A percentile compares a stretch with the other conserved stretches of the same genome.
phyloP scores from a whole-genome alignment of 441 rosid genomes.

The Aquilaria agallochum region DNA sequence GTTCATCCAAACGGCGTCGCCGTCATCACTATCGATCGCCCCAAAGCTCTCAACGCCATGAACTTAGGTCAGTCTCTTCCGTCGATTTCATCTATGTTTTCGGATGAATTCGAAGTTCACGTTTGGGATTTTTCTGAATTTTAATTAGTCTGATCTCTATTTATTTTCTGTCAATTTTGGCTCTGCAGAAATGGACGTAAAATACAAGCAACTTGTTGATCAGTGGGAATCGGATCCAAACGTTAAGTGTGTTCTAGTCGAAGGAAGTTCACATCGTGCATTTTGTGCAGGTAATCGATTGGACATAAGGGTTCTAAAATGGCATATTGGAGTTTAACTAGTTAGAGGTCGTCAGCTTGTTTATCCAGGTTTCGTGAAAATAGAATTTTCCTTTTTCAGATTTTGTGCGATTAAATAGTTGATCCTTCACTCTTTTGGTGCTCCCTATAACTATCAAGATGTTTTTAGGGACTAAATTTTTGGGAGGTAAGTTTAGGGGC shows the following conservation, averaged over 20 bases:
- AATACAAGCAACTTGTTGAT: conserved; percentile 64
- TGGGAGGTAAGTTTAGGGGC: conserved; percentile 30
- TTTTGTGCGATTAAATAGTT: too few relatives aligned
- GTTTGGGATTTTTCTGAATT: not conserved
- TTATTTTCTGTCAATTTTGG: not conserved
- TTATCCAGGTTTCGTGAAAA: not conserved
- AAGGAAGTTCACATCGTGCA: conserved; percentile 78
- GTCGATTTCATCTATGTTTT: not conserved
- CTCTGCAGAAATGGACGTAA: conserved; percentile 79
- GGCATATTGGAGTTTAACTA: too few relatives aligned
- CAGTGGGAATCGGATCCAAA: conserved; percentile 85
- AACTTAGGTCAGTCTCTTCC: conserved; percentile 40
- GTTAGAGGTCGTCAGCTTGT: not conserved
- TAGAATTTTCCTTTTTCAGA: not conserved
- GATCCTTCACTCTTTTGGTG: too few relatives aligned
- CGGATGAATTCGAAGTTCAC: not conserved
- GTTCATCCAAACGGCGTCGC: conserved; percentile 81
- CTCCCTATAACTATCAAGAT: not conserved
- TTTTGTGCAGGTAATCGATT: conserved; percentile 59
- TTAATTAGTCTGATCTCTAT: not conserved
- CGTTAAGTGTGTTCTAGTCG: conserved; percentile 78
- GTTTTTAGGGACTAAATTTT: conserved; percentile 8
- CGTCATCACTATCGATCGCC: conserved; percentile 83
- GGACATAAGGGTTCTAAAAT: not conserved
- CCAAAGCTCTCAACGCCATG: conserved; percentile 96